Percentiles rank a stretch among this genome's conserved stretches.
Evolutionary conservation across 352 stramenopile species (phyloP).

Genomic region (Phytopythium helicoides): DNA sequence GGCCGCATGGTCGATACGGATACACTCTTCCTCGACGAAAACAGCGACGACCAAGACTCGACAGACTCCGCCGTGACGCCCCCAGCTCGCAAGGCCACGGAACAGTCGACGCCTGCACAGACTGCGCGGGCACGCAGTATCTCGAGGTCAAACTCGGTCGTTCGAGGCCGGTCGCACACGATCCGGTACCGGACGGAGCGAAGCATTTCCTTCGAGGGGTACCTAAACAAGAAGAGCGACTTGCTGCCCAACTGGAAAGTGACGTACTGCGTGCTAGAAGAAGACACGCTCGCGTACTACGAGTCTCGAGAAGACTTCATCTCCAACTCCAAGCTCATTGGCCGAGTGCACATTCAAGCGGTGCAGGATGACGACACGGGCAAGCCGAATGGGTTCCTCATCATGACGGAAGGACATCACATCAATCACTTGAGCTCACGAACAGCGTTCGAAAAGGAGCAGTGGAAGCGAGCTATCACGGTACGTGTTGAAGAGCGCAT

Average conservation of each 20-base stretch:
- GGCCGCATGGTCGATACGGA: slow-evolving; percentile 40
- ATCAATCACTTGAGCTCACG: slow-evolving; percentile 70
- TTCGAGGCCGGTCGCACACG: slow-evolving; percentile 53
- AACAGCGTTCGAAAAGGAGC: slow-evolving; percentile 77
- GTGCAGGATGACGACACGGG: slow-evolving; percentile 66
- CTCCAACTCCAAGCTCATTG: slow-evolving; percentile 72
- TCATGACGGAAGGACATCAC: slow-evolving; percentile 66
- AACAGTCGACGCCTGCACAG: not conserved
- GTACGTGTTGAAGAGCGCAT: slow-evolving; percentile 19
- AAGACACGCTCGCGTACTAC: slow-evolving; percentile 75
- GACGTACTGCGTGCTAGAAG: slow-evolving; percentile 76
- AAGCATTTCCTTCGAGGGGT: slow-evolving; percentile 81
- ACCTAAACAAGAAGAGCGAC: slow-evolving; percentile 84
- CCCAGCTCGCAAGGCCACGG: not conserved
- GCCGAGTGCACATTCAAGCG: slow-evolving; percentile 61
- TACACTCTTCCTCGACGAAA: slow-evolving; percentile 51
- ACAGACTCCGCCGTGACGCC: slow-evolving; percentile 18
- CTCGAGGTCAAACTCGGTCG: slow-evolving; percentile 8
- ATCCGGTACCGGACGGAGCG: slow-evolving; percentile 62
- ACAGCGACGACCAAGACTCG: slow-evolving; percentile 28
- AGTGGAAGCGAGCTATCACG: slow-evolving; percentile 75
- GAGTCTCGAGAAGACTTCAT: slow-evolving; percentile 84
- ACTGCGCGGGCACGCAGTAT: not conserved
- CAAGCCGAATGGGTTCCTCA: slow-evolving; percentile 67
- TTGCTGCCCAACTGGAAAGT: slow-evolving; percentile 67